phyloP scores from a whole-genome alignment of 139 green algal species.

The Coccomyxa sp. region DNA sequence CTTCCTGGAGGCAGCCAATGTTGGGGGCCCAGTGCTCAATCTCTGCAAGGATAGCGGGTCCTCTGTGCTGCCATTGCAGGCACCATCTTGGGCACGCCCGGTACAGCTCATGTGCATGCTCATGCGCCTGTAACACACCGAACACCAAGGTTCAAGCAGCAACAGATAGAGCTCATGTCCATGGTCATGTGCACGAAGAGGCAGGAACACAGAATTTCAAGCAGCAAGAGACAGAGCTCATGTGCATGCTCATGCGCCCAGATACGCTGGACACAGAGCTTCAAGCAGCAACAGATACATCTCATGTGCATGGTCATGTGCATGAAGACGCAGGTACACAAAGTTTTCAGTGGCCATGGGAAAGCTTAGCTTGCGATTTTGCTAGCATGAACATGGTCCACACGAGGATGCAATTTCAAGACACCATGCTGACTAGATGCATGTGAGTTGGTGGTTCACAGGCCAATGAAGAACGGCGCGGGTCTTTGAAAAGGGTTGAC shows the following conservation, averaged over 20 bases:
- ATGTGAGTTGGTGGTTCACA: background rate
- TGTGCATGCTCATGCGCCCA: slow-evolving; percentile 49
- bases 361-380: background rate
- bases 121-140: slow-evolving; percentile 32
- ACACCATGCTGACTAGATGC: background rate
- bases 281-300: background rate
- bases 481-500: background rate
- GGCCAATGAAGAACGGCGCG: background rate
- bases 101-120: slow-evolving; percentile 63
- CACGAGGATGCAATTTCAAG: background rate
- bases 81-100: slow-evolving; percentile 27
- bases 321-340: background rate
- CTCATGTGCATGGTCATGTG: background rate
- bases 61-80: slow-evolving; percentile 48
- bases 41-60: slow-evolving; percentile 34
- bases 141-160: background rate
- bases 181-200: background rate
- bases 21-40: slow-evolving; percentile 47
- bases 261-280: too few relatives aligned
- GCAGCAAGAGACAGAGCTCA: slow-evolving; percentile 38
- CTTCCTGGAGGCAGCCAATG: slow-evolving; percentile 77
- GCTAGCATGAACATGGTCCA: too few relatives aligned
- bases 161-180: background rate
- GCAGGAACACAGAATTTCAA: background rate
- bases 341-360: background rate